These are phyloP conservation scores for Nicotiana benthamiana DNA, from an alignment of 257 asterid species.

Conservation along the genomic window DNA sequence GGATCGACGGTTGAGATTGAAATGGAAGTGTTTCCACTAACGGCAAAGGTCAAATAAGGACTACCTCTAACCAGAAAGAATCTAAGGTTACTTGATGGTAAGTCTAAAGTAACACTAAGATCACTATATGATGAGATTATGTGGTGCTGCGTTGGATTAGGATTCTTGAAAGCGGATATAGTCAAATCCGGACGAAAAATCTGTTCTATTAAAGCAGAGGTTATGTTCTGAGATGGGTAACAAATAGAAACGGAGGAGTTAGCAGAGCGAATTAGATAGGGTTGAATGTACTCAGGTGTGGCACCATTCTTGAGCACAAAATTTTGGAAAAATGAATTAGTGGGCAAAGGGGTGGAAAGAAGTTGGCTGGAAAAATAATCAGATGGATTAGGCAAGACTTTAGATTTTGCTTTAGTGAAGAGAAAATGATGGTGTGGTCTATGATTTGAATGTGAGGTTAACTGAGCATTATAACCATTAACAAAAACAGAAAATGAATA, in stretches of 20 bases:
- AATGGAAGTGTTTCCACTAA: conserved; percentile 24
- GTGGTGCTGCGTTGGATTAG: conserved; percentile 35
- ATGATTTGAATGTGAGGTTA: background rate
- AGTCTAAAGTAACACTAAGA: conserved; percentile 66
- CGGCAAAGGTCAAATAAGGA: conserved; percentile 70
- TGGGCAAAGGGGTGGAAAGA: conserved; percentile 66
- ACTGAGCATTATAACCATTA: background rate
- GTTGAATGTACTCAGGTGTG: conserved; percentile 82
- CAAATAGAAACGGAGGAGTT: conserved; percentile 55
- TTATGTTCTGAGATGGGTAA: conserved; percentile 47
- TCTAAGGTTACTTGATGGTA: conserved; percentile 59
- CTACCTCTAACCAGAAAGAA: conserved; percentile 84
- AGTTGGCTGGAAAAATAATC: conserved; percentile 56
- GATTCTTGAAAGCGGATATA: conserved; percentile 42
- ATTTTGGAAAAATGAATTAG: conserved; percentile 87
- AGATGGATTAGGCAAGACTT: conserved; percentile 79
- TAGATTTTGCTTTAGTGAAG: conserved; percentile 59
- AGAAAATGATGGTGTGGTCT: conserved; percentile 35
- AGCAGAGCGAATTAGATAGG: conserved; percentile 61
- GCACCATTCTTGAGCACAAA: conserved; percentile 76
- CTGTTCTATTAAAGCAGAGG: conserved; percentile 53
- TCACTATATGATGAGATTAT: conserved; percentile 63
- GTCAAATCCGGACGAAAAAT: conserved; percentile 54
- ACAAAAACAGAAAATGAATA: background rate
- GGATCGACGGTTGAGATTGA: conserved; percentile 72